Conservation (phyloP, 768 basidiomycete genomes). For the Lactarius hatsudake region DNA sequence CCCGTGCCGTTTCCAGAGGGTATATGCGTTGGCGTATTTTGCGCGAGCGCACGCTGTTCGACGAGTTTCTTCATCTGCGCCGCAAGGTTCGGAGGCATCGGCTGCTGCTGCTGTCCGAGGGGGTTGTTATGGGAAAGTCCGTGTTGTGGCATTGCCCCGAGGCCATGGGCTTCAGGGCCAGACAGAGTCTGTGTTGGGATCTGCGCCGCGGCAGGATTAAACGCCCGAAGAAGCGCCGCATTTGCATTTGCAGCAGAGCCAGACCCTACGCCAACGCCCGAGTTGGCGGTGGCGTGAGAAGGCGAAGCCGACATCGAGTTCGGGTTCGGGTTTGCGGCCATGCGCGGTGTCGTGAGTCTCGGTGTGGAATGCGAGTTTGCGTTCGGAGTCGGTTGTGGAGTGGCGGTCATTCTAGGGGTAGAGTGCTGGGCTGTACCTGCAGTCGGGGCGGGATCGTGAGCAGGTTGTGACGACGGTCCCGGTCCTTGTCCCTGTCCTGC, state of each 20-base stretch:
- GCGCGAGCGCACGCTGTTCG: constrained; percentile 19
- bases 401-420: constrained; percentile 8
- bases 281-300: background rate
- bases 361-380: constrained; percentile 15
- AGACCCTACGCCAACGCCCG: background rate
- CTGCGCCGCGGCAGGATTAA: constrained; percentile 9
- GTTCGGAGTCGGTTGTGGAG: constrained; percentile 11
- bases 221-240: constrained; percentile 9
- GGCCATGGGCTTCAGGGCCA: constrained; percentile 4
- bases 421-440: constrained; percentile 10
- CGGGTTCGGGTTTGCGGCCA: constrained; percentile 9
- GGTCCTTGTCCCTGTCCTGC: constrained; percentile 8
- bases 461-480: constrained; percentile 7
- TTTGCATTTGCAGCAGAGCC: constrained; percentile 6
- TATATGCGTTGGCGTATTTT: constrained; percentile 3
- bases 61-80: constrained; percentile 25
- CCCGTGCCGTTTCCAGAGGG: background rate
- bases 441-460: constrained; percentile 1
- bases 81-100: constrained; percentile 11
- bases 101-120: constrained; percentile 3
- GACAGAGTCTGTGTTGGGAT: constrained; percentile 9
- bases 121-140: constrained; percentile 8
- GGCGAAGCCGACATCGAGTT: constrained; percentile 4
- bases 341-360: constrained; percentile 9
- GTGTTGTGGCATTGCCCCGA: background rate